A percentile compares a stretch with the other conserved stretches of the same genome.
Conservation (phyloP, 306 rosid species). For the Prunus fruticosa region DNA sequence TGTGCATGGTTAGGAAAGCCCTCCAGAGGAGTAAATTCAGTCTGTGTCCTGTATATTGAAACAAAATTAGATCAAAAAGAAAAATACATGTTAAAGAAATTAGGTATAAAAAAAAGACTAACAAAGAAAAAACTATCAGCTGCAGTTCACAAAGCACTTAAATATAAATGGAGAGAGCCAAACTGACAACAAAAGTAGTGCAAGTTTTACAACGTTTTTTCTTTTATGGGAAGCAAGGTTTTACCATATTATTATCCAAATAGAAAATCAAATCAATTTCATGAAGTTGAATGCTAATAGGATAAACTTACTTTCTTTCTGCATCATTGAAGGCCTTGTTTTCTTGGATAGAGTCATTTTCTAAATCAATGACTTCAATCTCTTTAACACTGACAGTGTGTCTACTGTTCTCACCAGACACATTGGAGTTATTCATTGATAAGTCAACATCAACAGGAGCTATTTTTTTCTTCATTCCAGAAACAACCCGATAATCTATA, state of each 20-base stretch:
- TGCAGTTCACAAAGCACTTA: not conserved
- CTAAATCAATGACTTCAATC: conserved; percentile 95
- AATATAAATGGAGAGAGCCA: conserved; percentile 1
- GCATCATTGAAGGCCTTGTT: conserved; percentile 47
- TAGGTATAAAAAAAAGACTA: conserved; percentile 4
- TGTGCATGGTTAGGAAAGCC: conserved; percentile 61
- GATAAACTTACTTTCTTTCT: conserved; percentile 65
- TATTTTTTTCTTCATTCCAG: conserved; percentile 53
- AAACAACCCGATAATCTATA: conserved; percentile 44
- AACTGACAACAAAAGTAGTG: not conserved
- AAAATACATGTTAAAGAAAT: conserved; percentile 23
- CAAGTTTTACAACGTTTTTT: not conserved
- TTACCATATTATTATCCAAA: not conserved
- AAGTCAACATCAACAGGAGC: conserved; percentile 62
- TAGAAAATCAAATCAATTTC: conserved; percentile 7
- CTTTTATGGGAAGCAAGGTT: not conserved
- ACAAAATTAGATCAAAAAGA: conserved; percentile 29
- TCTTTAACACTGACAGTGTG: conserved; percentile 49
- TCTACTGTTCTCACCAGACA: conserved; percentile 49
- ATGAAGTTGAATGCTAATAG: conserved; percentile 7
- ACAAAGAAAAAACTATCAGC: conserved; percentile 25
- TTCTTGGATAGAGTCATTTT: conserved; percentile 56
- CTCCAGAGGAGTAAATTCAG: conserved; percentile 63
- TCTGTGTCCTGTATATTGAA: conserved; percentile 60
- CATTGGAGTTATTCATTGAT: conserved; percentile 55